These are phyloP conservation scores for Chlorophyllum brunneum DNA, from an alignment of 768 basidiomycete species.

Conservation along the genomic window DNA sequence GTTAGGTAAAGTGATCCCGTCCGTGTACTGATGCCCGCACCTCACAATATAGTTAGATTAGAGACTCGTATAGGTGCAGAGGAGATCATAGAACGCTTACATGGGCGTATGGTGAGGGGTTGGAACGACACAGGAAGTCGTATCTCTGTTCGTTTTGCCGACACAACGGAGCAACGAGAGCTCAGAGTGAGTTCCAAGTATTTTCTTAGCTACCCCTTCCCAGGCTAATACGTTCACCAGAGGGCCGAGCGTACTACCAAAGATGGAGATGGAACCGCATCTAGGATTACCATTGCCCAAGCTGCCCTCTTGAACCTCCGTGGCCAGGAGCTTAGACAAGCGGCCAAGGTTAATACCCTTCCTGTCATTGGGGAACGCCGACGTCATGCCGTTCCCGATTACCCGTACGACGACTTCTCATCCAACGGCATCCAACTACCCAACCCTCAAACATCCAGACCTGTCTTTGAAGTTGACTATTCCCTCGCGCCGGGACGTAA, in stretches of 20 bases:
- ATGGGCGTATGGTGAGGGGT: conserved; percentile 77
- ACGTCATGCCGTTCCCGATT: neutral
- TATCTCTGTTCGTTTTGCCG: conserved; percentile 78
- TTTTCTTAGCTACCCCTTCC: neutral
- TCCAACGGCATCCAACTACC: conserved; percentile 2
- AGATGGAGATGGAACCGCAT: conserved; percentile 61
- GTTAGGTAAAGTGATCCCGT: conserved; percentile 49
- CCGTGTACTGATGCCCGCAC: too few species aligned
- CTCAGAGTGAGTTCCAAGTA: conserved; percentile 49
- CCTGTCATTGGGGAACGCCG: conserved; percentile 9
- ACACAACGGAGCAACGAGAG: conserved; percentile 74
- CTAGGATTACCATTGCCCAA: conserved; percentile 71
- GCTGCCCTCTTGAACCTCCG: conserved; percentile 73
- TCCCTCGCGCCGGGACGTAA: conserved; percentile 27
- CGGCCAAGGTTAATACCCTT: neutral
- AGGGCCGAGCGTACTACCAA: conserved; percentile 56
- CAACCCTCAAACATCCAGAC: neutral
- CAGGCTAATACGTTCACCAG: conserved; percentile 29
- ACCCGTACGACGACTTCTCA: conserved; percentile 6
- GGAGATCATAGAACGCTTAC: conserved; percentile 72
- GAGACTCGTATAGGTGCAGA: conserved; percentile 71
- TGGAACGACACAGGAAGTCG: conserved; percentile 74
- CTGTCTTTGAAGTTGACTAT: conserved; percentile 35
- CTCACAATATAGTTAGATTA: conserved; percentile 38
- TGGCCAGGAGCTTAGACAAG: conserved; percentile 50